These are phyloP conservation scores for Cryptococcus hybrid DNA, from an alignment of 1,284 basidiomycete genomes.

Conservation along the genomic window DNA sequence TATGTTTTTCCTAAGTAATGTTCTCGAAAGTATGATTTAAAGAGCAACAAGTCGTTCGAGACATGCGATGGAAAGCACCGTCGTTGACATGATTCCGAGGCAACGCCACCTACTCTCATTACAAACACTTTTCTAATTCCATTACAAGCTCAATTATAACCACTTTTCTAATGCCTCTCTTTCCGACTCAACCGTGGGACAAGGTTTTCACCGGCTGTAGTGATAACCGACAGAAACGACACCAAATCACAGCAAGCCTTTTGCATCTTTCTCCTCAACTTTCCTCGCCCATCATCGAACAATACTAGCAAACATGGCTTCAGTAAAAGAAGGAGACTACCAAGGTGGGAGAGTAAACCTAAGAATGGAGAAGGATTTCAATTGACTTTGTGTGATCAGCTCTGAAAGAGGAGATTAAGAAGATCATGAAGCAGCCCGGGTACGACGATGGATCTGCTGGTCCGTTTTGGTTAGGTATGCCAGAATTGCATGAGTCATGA, in stretches of 20 bases:
- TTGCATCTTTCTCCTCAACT: not conserved
- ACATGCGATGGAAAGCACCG: too few species aligned
- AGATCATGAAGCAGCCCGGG: conserved; percentile 46
- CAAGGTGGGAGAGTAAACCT: conserved; percentile 21
- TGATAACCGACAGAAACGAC: too few species aligned
- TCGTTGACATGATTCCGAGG: too few species aligned
- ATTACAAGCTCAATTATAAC: not conserved
- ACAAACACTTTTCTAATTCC: not conserved
- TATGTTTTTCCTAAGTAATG: too few species aligned
- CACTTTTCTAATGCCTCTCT: too few species aligned
- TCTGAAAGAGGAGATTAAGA: conserved; percentile 43
- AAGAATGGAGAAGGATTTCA: not conserved
- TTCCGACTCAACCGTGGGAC: too few species aligned
- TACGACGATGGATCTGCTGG: conserved; percentile 51
- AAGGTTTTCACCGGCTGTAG: too few species aligned
- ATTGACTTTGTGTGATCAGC: conserved; percentile 12
- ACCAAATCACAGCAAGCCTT: not conserved
- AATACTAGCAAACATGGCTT: not conserved
- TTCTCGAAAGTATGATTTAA: too few species aligned
- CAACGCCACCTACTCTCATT: too few species aligned
- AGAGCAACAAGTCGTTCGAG: too few species aligned
- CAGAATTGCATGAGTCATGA: not conserved
- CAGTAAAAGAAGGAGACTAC: conserved; percentile 41
- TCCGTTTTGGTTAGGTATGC: conserved; percentile 45
- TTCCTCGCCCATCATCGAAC: not conserved